These are phyloP conservation scores for Xylariaceae sp. DNA, from an alignment of 2,329 filamentous ascomycete genomes.

Conservation along the genomic window DNA sequence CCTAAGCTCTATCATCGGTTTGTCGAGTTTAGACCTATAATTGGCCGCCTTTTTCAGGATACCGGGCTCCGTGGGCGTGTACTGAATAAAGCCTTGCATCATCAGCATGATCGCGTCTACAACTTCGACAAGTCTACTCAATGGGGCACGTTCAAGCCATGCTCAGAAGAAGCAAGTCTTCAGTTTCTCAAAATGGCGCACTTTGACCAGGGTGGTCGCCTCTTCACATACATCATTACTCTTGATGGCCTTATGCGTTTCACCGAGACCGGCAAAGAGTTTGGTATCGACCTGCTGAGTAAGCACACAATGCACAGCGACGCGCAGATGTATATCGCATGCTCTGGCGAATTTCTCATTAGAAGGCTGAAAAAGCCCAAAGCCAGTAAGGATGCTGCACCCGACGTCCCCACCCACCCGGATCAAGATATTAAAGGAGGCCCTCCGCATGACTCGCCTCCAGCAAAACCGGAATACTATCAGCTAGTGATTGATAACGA, in stretches of 20 bases:
- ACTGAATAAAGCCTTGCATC: conserved; percentile 79
- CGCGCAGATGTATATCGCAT: conserved; percentile 86
- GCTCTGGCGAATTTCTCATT: conserved; percentile 89
- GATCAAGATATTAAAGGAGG: conserved; percentile 41
- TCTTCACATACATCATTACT: conserved; percentile 90
- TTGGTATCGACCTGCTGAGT: conserved; percentile 85
- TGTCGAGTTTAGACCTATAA: conserved; percentile 87
- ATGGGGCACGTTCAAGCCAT: conserved; percentile 63
- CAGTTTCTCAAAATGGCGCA: conserved; percentile 84
- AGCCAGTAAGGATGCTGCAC: conserved; percentile 39
- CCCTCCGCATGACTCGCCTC: conserved; percentile 41
- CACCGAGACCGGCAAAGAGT: conserved; percentile 93
- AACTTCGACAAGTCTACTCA: conserved; percentile 77
- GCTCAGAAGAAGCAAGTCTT: conserved; percentile 66
- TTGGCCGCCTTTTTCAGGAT: conserved; percentile 81
- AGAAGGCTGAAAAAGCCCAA: conserved; percentile 57
- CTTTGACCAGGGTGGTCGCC: conserved; percentile 77
- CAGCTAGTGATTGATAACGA: conserved; percentile 94
- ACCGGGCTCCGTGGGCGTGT: conserved; percentile 74
- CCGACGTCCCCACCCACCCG: conserved; percentile 48
- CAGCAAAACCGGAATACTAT: conserved; percentile 56
- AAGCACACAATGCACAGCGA: conserved; percentile 98
- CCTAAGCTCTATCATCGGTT: conserved; percentile 81
- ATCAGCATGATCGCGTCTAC: conserved; percentile 86
- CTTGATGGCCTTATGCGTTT: conserved; percentile 84